Evolutionary conservation across 1,284 basidiomycete genomes (phyloP), one percentile per base, ranked within the genome.

Genomic region (Sanghuangporus weigelae): DNA sequence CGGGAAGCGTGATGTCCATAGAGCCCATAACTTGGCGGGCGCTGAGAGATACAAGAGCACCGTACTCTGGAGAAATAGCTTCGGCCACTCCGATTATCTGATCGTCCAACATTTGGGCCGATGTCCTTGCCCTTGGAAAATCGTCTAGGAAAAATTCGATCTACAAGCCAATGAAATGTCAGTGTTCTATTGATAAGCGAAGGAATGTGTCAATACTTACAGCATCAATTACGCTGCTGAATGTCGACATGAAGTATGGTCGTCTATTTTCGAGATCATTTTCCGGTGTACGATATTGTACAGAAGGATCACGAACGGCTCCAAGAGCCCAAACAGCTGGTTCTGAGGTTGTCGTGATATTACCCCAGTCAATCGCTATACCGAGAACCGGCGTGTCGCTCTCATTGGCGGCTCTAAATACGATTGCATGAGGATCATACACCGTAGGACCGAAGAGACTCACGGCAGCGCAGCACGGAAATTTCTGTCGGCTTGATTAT

Each of bases 261-360:
- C 68, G 65, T 14, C 76, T 68, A 36, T 68, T 63, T 42, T 75
- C 68, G 4, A 65, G 50, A 5, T 16, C 53, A 12, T 62, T 67
- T 7, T 63, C 67, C 16, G 68, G 63, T 21, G 66, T 68, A 63
- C 70, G 68, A 63, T 75, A 78, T 40, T 72, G 69, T 10, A 78
- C 70, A 7, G 72, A 69, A 1, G 79, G 78, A 63, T 77, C 75
- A 14, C 80, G 74, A 5, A 77, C 68, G 11, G 78, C 69, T 0
- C 81, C 80, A 31, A 82, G 66, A 2, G 75, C 72, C 68, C 74
- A 77, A 3, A 80, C 74, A 7, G 77, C 70, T 3, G 76, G 71
- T 6, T 66, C 54, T 49, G 55, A 6, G 5, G 68, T 69, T 7
- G 42, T 57, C 21, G 60, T 57, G 21, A 74, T 68, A 12, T 21